Evolutionary conservation across 257 asterid genomes (phyloP).

Genomic region (Phtheirospermum japonicum): DNA sequence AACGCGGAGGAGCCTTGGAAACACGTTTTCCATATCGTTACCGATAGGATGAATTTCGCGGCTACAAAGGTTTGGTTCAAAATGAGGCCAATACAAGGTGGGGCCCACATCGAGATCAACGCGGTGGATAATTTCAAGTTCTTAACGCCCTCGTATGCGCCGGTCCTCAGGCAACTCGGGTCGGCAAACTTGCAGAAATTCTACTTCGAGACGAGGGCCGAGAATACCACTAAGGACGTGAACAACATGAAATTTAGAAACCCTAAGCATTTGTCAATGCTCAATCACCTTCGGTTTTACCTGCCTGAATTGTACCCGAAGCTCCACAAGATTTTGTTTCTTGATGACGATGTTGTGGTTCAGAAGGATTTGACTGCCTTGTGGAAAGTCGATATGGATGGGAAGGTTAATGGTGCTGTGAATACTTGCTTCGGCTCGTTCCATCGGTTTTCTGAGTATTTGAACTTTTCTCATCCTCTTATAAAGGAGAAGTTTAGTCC

Average conservation of each 20-base stretch:
- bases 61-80: slow-evolving; percentile 80
- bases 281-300: slow-evolving; percentile 68
- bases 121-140: slow-evolving; percentile 54
- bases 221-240: slow-evolving; percentile 57
- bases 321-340: slow-evolving; percentile 52
- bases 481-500: slow-evolving; percentile 61
- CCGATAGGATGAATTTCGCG: slow-evolving; percentile 66
- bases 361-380: slow-evolving; percentile 73
- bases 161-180: slow-evolving; percentile 57
- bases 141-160: slow-evolving; percentile 58
- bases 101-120: slow-evolving; percentile 64
- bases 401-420: slow-evolving; percentile 70
- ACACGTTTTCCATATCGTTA: slow-evolving; percentile 65
- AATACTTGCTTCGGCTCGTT: slow-evolving; percentile 76
- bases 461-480: slow-evolving; percentile 64
- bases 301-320: slow-evolving; percentile 74
- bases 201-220: slow-evolving; percentile 61
- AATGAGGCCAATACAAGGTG: slow-evolving; percentile 64
- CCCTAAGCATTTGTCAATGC: slow-evolving; percentile 58
- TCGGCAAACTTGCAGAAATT: slow-evolving; percentile 46
- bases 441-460: slow-evolving; percentile 56
- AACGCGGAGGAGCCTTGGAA: slow-evolving; percentile 71
- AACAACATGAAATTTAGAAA: slow-evolving; percentile 54
- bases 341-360: slow-evolving; percentile 74
- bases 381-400: slow-evolving; percentile 69